Base-by-base conservation (phyloP, 495 filamentous ascomycete species). In the Xylaria cubensis region DNA sequence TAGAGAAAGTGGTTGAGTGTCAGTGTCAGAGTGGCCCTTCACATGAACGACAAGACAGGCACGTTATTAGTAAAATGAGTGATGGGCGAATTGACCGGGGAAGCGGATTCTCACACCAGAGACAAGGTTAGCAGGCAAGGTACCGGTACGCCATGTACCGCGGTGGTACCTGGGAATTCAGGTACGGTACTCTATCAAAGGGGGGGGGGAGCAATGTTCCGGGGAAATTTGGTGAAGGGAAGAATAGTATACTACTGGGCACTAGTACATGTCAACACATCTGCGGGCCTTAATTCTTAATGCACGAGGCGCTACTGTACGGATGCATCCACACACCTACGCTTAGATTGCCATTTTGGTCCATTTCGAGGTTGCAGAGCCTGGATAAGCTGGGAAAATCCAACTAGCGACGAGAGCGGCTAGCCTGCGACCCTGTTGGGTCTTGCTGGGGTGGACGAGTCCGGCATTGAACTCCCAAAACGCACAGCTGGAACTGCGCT, bases 31-130 rank as follows among this genome's bases (percentile, higher is more conserved):
- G 76, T 74, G 68, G 51, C 56, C 42, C 29, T 74, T 74, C 74
- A 72, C 74, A 77, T 72, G 72, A 63, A 71, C 69, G 46, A 48
- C 58, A 55, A 29, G 53, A 21, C 61, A 55, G 53, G 36, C 61
- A 55, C 67, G 55, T 74, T 73, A 73, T 78, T 78, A 78, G 75
- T 78, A 75, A 77, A 72, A 73, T 78, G 69, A 71, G 70, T 65
- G 53, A 73, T 44, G 19, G 70, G 41, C 70, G 67, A 73, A 29
- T 46, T 59, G 70, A 41, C 70, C 62, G 70, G 70, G 70, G 70
- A 72, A 67, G 70, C 70, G 63, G 70, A 67, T 61, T 72, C 59
- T 46, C 46, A 53, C 32, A 21, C 59, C 69, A 64, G 68, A 64
- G 65, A 50, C 56, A 63, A 55, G 58, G 69, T 56, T 56, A 42